A percentile compares a stretch with the other conserved stretches of the same genome.
These are phyloP conservation scores for Globisporangium cylindrosporum DNA, from an alignment of 352 stramenopile species.

Conservation along the genomic window DNA sequence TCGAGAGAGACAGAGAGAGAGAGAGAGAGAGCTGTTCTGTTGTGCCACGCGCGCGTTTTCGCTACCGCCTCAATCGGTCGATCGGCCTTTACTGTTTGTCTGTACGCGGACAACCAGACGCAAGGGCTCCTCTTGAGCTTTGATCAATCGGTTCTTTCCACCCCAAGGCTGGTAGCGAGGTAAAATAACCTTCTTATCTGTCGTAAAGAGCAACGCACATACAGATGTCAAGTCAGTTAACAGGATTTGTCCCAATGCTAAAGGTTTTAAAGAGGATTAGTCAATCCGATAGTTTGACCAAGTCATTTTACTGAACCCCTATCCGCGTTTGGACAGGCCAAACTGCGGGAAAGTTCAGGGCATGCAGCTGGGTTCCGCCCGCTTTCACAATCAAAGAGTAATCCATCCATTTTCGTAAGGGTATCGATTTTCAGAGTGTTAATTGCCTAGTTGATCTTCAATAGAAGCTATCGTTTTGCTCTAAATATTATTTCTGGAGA, in stretches of 20 bases:
- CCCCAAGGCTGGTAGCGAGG: background rate
- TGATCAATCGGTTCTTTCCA: background rate
- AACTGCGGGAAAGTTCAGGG: background rate
- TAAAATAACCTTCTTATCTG: background rate
- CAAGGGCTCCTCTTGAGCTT: background rate
- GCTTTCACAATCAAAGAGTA: background rate
- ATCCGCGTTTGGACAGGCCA: background rate
- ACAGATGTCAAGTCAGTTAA: background rate
- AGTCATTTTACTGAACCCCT: too few relatives aligned
- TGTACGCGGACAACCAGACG: background rate
- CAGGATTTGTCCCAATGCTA: background rate
- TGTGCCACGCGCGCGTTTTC: background rate
- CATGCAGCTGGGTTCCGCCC: background rate
- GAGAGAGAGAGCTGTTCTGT: background rate
- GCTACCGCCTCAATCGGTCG: background rate
- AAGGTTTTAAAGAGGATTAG: background rate
- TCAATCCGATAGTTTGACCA: background rate
- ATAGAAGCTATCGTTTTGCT: background rate
- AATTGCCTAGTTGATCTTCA: background rate
- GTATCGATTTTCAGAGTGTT: background rate
- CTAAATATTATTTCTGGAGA: background rate
- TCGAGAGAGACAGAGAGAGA: background rate
- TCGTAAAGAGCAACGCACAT: background rate
- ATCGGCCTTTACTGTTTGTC: background rate
- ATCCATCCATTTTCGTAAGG: background rate